Conservation (phyloP, 352 stramenopile species). For the Phytopythium montanum region DNA sequence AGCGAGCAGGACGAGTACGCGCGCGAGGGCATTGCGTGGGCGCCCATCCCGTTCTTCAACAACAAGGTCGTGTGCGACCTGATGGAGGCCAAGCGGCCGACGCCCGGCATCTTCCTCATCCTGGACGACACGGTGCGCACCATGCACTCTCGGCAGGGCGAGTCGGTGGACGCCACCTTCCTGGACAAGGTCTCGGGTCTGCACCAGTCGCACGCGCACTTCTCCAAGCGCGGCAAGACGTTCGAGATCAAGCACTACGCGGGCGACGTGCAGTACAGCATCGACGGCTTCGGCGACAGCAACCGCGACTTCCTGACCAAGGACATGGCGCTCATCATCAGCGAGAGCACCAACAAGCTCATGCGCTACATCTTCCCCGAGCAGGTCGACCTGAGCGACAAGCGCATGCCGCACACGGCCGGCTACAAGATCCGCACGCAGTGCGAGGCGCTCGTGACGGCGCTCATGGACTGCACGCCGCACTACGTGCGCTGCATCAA, state of each 20-base stretch:
- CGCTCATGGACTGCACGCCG: conserved; percentile 88
- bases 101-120: conserved; percentile 80
- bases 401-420: conserved; percentile 73
- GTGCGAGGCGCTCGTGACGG: conserved; percentile 82
- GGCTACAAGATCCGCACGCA: conserved; percentile 86
- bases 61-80: conserved; percentile 90
- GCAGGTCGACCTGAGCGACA: conserved; percentile 79
- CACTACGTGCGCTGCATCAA: conserved; percentile 93
- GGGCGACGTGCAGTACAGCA: conserved; percentile 84
- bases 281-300: conserved; percentile 74
- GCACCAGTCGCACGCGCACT: conserved; percentile 66
- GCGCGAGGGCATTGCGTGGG: conserved; percentile 90
- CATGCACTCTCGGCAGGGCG: conserved; percentile 82
- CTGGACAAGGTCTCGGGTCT: conserved; percentile 74
- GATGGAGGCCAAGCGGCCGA: conserved; percentile 72
- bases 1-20: conserved; percentile 95
- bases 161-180: conserved; percentile 76
- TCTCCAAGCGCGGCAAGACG: conserved; percentile 80
- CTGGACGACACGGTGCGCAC: conserved; percentile 85
- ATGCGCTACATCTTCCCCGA: conserved; percentile 85
- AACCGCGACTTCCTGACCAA: conserved; percentile 85
- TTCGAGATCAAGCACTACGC: conserved; percentile 87
- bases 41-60: conserved; percentile 92
- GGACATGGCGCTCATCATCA: conserved; percentile 78
- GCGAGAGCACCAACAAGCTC: conserved; percentile 82